These are phyloP conservation scores for Xylaria hypoxylon DNA, from an alignment of 2,329 filamentous ascomycete genomes.

Conservation along the genomic window DNA sequence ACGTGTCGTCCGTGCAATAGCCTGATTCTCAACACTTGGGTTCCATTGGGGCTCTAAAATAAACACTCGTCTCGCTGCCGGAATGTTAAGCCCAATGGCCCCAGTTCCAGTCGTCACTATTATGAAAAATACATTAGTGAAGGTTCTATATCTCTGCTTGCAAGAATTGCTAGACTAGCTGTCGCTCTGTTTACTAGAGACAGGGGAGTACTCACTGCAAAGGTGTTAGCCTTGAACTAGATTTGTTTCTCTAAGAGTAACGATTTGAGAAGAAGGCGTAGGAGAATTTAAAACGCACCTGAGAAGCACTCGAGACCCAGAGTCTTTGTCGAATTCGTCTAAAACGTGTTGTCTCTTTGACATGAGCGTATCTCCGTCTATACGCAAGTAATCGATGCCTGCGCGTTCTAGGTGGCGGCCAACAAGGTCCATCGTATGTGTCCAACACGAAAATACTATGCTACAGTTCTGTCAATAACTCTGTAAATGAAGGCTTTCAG, in stretches of 20 bases:
- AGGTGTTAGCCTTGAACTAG: not conserved
- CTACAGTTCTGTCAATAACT: conserved; percentile 44
- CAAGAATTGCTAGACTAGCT: not conserved
- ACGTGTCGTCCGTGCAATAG: conserved; percentile 60
- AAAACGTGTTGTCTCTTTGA: conserved; percentile 54
- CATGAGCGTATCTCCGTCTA: conserved; percentile 59
- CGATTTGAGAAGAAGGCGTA: not conserved
- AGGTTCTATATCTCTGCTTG: not conserved
- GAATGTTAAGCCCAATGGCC: conserved; percentile 63
- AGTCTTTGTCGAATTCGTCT: conserved; percentile 51
- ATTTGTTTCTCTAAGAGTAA: not conserved
- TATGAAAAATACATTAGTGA: not conserved
- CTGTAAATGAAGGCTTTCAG: conserved; percentile 39
- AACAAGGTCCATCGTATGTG: conserved; percentile 55
- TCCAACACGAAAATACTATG: conserved; percentile 62
- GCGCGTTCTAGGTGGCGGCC: conserved; percentile 46
- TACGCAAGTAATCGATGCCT: conserved; percentile 51
- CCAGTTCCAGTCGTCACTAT: conserved; percentile 63
- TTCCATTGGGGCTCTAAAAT: conserved; percentile 68
- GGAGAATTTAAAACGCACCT: conserved; percentile 41
- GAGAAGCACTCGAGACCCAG: conserved; percentile 55
- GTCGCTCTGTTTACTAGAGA: not conserved
- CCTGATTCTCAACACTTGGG: conserved; percentile 63
- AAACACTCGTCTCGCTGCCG: conserved; percentile 60
- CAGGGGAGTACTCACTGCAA: conserved; percentile 11